Evolutionary conservation across 495 filamentous ascomycete species (phyloP).

Genomic region (Xylaria palmicola): DNA sequence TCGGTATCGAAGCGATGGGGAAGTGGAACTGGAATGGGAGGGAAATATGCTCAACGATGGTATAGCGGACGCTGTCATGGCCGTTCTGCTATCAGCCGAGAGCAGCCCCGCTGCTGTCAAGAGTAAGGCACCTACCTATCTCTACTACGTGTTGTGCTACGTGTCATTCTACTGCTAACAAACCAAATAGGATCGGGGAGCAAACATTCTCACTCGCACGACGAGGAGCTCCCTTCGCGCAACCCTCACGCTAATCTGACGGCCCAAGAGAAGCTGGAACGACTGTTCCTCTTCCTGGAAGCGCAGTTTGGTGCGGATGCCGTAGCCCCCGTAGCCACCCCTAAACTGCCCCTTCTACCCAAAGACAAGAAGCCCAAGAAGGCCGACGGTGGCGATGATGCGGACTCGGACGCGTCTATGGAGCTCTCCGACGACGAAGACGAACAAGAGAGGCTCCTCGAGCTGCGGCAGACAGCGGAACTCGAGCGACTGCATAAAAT

Average conservation of each 20-base stretch:
- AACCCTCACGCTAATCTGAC: conserved; percentile 71
- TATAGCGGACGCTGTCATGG: conserved; percentile 93
- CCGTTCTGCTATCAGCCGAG: conserved; percentile 83
- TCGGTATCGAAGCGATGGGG: conserved; percentile 64
- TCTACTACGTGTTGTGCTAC: too few species aligned
- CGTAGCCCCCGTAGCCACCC: conserved; percentile 67
- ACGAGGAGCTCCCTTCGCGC: conserved; percentile 40
- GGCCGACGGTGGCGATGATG: conserved; percentile 18
- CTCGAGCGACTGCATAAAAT: conserved; percentile 69
- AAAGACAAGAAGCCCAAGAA: conserved; percentile 34
- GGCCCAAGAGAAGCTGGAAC: conserved; percentile 72
- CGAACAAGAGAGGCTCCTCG: conserved; percentile 39
- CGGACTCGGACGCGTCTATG: conserved; percentile 39
- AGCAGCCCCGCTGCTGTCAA: conserved; percentile 93
- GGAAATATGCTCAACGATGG: conserved; percentile 97
- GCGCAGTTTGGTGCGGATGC: conserved; percentile 87
- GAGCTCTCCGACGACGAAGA: conserved; percentile 40
- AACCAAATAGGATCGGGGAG: conserved; percentile 45
- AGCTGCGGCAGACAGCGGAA: conserved; percentile 50
- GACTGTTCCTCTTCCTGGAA: conserved; percentile 94
- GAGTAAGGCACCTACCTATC: conserved; percentile 52
- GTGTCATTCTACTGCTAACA: conserved; percentile 17
- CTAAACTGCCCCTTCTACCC: conserved; percentile 49
- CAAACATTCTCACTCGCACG: conserved; percentile 60
- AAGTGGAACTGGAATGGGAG: conserved; percentile 93